Percentiles rank a stretch among this genome's conserved stretches.
These are phyloP conservation scores for Dissophora globulifera DNA, from an alignment of 192 early-diverging fungal genomes.

Conservation along the genomic window DNA sequence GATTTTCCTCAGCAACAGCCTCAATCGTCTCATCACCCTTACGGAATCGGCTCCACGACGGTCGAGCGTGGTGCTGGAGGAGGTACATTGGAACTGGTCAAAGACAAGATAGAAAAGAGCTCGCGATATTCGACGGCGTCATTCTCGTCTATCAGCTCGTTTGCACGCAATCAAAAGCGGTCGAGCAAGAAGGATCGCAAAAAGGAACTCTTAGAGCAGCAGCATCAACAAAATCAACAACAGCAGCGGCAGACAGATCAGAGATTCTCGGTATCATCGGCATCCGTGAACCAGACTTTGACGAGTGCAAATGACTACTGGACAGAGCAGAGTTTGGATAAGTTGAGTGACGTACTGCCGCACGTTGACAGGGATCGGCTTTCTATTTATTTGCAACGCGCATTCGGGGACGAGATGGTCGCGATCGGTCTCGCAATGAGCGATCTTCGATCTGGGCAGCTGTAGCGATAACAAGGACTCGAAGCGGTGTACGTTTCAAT, in stretches of 20 bases:
- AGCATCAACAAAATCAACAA: slow-evolving; percentile 12
- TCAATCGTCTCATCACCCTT: background rate
- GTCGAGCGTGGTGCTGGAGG: slow-evolving; percentile 2
- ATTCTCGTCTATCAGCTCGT: slow-evolving; percentile 39
- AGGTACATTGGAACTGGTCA: background rate
- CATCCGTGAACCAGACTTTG: slow-evolving; percentile 1
- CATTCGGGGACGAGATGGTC: slow-evolving; percentile 58
- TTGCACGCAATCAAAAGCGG: slow-evolving; percentile 31
- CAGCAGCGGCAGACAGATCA: slow-evolving; percentile 22
- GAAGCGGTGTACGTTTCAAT: too few relatives aligned
- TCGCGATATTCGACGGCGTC: slow-evolving; percentile 33
- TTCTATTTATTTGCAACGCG: slow-evolving; percentile 54
- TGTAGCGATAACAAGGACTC: too few relatives aligned
- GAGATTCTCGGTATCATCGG: slow-evolving; percentile 24
- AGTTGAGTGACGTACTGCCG: slow-evolving; percentile 59
- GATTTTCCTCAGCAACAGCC: slow-evolving; percentile 3
- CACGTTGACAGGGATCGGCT: slow-evolving; percentile 57
- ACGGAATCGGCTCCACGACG: background rate
- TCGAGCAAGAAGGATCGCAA: slow-evolving; percentile 43
- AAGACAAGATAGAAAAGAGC: slow-evolving; percentile 30
- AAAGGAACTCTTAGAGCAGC: slow-evolving; percentile 14
- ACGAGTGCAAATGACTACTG: slow-evolving; percentile 26
- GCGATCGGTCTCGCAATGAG: slow-evolving; percentile 57
- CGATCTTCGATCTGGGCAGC: slow-evolving; percentile 54
- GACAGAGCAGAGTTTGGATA: slow-evolving; percentile 56